phyloP scores from a whole-genome alignment of 495 filamentous ascomycete species.

The Aspergillus wentii region DNA sequence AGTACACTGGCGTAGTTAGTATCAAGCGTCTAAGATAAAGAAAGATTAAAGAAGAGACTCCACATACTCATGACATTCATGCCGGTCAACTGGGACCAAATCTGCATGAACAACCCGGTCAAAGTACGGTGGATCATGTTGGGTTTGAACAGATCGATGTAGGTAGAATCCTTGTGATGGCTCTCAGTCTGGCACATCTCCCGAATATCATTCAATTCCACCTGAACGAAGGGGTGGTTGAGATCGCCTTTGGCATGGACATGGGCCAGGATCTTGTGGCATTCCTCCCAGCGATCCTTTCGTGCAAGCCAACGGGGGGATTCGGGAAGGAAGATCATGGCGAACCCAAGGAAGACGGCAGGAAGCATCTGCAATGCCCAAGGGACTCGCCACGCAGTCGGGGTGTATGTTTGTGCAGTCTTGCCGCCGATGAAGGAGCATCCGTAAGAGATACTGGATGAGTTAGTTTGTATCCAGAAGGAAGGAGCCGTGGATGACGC shows the following conservation, averaged over 20 bases:
- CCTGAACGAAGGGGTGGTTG: constrained; percentile 54
- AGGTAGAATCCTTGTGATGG: constrained; percentile 53
- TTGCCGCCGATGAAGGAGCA: constrained; percentile 54
- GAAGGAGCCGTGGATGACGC: constrained; percentile 7
- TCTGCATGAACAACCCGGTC: constrained; percentile 71
- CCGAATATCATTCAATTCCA: constrained; percentile 66
- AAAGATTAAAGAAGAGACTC: too few species aligned
- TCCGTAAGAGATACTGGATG: constrained; percentile 61
- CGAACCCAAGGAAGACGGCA: constrained; percentile 58
- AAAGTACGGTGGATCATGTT: constrained; percentile 68
- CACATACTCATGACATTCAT: constrained; percentile 78
- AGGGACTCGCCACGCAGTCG: constrained; percentile 63
- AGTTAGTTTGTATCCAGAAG: not conserved
- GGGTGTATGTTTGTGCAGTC: constrained; percentile 22
- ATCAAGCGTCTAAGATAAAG: not conserved
- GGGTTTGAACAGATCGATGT: constrained; percentile 63
- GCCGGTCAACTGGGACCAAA: constrained; percentile 79
- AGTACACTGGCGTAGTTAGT: constrained; percentile 17
- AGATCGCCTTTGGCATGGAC: constrained; percentile 68
- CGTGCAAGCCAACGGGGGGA: constrained; percentile 76
- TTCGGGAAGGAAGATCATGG: constrained; percentile 67
- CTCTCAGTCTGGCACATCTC: constrained; percentile 67
- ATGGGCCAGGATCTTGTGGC: constrained; percentile 55
- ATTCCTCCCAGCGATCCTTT: constrained; percentile 72
- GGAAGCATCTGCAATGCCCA: constrained; percentile 79